Percentiles rank a stretch among this genome's conserved stretches.
phyloP scores from a whole-genome alignment of 192 early-diverging fungal species.

The Coemansia sp. region DNA sequence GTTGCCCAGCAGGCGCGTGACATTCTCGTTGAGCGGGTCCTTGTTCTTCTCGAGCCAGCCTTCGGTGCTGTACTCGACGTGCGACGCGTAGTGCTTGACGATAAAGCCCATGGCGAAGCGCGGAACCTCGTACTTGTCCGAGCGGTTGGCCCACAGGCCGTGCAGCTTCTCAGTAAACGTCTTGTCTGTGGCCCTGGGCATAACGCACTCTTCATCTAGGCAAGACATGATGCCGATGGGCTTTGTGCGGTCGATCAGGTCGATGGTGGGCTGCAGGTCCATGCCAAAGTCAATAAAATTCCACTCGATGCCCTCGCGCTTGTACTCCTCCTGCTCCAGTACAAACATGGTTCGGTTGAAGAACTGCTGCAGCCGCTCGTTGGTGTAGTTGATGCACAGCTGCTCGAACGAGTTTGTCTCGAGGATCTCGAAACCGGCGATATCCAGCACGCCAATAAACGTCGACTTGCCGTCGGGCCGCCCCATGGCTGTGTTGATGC shows the following conservation, averaged over 20 bases:
- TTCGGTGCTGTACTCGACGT: slow-evolving; percentile 87
- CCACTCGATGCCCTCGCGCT: slow-evolving; percentile 96
- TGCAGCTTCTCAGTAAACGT: slow-evolving; percentile 93
- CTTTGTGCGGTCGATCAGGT: slow-evolving; percentile 96
- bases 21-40: slow-evolving; percentile 94
- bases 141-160: slow-evolving; percentile 84
- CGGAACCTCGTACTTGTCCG: slow-evolving; percentile 83
- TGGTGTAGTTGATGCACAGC: slow-evolving; percentile 99
- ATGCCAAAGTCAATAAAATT: slow-evolving; percentile 97
- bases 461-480: slow-evolving; percentile 69
- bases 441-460: slow-evolving; percentile 98
- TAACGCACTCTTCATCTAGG: slow-evolving; percentile 98
- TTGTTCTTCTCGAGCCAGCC: slow-evolving; percentile 99
- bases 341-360: slow-evolving; percentile 99
- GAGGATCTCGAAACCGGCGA: slow-evolving; percentile 99
- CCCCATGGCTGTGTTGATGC: slow-evolving; percentile 77
- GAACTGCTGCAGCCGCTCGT: slow-evolving; percentile 98
- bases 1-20: slow-evolving; percentile 81
- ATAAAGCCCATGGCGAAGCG: slow-evolving; percentile 89
- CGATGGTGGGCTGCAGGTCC: slow-evolving; percentile 97
- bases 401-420: slow-evolving; percentile 98
- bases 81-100: slow-evolving; percentile 92
- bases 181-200: slow-evolving; percentile 93
- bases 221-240: slow-evolving; percentile 95
- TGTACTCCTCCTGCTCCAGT: slow-evolving; percentile 97